Evolutionary conservation across 768 basidiomycete genomes (phyloP).

Genomic region (Porphyrellus cyaneotinctus): DNA sequence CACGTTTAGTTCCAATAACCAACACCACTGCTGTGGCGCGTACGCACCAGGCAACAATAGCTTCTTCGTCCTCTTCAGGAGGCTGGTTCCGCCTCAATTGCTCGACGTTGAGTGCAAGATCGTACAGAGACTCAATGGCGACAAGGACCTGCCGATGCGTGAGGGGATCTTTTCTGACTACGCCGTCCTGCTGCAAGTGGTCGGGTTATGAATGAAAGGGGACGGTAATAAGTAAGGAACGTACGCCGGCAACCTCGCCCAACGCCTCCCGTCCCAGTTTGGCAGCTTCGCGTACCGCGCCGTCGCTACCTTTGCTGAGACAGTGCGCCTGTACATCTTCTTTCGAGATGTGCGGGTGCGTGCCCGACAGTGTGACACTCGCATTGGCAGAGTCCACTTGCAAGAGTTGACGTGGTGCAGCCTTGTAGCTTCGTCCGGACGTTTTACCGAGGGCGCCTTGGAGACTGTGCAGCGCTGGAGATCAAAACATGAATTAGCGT

Average conservation of each 20-base stretch:
- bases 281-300: slow-evolving; percentile 69
- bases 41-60: slow-evolving; percentile 42
- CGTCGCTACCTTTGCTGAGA: slow-evolving; percentile 38
- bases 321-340: slow-evolving; percentile 36
- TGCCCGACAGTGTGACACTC: slow-evolving; percentile 36
- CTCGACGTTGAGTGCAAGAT: slow-evolving; percentile 78
- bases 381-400: slow-evolving; percentile 67
- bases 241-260: slow-evolving; percentile 54
- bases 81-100: slow-evolving; percentile 81
- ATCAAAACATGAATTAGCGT: slow-evolving; percentile 8
- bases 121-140: slow-evolving; percentile 82
- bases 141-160: slow-evolving; percentile 73
- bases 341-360: slow-evolving; percentile 50
- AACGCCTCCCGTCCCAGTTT: slow-evolving; percentile 72
- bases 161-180: slow-evolving; percentile 68
- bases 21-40: neutral
- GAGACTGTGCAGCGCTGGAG: slow-evolving; percentile 63
- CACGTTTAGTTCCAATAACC: slow-evolving; percentile 1
- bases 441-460: slow-evolving; percentile 95
- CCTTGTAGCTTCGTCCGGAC: slow-evolving; percentile 88
- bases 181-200: slow-evolving; percentile 49
- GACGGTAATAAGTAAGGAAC: neutral
- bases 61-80: slow-evolving; percentile 45
- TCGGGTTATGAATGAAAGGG: neutral
- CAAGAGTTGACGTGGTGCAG: slow-evolving; percentile 92